Conservation (phyloP, 108 stramenopile genomes). For the Cyclotella baltica region DNA sequence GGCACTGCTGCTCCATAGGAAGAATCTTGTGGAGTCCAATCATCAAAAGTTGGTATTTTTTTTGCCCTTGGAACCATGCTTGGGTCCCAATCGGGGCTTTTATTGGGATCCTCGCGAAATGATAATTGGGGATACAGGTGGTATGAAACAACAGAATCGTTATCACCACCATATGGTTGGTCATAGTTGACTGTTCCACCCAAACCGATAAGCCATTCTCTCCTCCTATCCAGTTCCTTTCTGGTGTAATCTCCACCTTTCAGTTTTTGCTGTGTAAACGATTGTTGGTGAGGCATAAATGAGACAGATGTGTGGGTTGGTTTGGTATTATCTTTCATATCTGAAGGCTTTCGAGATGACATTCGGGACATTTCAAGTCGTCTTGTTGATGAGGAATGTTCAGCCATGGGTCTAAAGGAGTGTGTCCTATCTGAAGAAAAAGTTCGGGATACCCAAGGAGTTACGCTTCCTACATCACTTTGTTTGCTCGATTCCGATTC, state of each 20-base stretch:
- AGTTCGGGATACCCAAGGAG: neutral
- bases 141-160: conserved; percentile 6
- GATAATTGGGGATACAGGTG: neutral
- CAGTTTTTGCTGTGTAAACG: neutral
- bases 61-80: neutral
- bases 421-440: neutral
- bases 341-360: too few relatives aligned
- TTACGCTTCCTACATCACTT: neutral
- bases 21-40: conserved; percentile 54
- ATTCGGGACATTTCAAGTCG: neutral
- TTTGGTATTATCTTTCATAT: neutral
- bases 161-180: neutral
- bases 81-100: conserved; percentile 14
- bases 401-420: neutral
- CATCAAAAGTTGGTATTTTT: conserved; percentile 13
- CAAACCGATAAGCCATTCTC: conserved; percentile 13
- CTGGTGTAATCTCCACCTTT: conserved; percentile 1
- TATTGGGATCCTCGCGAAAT: neutral
- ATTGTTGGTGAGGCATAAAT: neutral
- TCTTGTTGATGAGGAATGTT: neutral
- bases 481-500: neutral
- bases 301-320: neutral
- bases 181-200: conserved; percentile 30
- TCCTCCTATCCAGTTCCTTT: conserved; percentile 14
- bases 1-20: conserved; percentile 52